These are phyloP conservation scores for Bothriochloa decipiens DNA, from an alignment of 176 grass and related monocot genomes.

Conservation along the genomic window DNA sequence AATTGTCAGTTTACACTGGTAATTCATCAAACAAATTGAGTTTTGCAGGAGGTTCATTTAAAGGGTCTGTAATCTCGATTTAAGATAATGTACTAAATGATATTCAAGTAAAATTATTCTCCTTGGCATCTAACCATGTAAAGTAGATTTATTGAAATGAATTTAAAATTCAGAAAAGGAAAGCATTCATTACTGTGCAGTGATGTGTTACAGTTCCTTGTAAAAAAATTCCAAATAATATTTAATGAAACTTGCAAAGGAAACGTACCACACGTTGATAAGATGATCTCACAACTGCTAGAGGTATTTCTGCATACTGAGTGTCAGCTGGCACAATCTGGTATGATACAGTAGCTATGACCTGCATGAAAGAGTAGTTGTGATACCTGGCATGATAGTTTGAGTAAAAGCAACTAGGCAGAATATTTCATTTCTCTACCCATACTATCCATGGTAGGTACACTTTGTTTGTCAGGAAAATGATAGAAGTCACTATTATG, in stretches of 20 bases:
- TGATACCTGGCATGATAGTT: background rate
- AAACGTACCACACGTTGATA: slow-evolving; percentile 63
- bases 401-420: background rate
- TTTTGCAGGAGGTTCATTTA: background rate
- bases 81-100: slow-evolving; percentile 4
- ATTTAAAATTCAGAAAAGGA: background rate
- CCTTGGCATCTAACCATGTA: background rate
- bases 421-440: slow-evolving; percentile 5
- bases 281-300: slow-evolving; percentile 66
- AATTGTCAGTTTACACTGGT: slow-evolving; percentile 27
- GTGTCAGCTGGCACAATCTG: slow-evolving; percentile 84
- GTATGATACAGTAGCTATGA: slow-evolving; percentile 76
- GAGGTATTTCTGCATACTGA: slow-evolving; percentile 91
- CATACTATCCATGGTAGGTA: background rate
- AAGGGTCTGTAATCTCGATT: background rate
- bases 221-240: slow-evolving; percentile 17
- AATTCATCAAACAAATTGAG: slow-evolving; percentile 4
- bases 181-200: background rate
- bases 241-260: background rate
- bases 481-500: background rate
- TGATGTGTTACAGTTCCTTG: background rate
- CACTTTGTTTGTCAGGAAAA: background rate
- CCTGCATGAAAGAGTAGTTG: slow-evolving; percentile 53
- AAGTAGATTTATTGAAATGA: slow-evolving; percentile 11
- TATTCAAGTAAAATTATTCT: slow-evolving; percentile 16